These are phyloP conservation scores for Microcyclosporella mali DNA, from an alignment of 2,329 filamentous ascomycete species.

Conservation along the genomic window DNA sequence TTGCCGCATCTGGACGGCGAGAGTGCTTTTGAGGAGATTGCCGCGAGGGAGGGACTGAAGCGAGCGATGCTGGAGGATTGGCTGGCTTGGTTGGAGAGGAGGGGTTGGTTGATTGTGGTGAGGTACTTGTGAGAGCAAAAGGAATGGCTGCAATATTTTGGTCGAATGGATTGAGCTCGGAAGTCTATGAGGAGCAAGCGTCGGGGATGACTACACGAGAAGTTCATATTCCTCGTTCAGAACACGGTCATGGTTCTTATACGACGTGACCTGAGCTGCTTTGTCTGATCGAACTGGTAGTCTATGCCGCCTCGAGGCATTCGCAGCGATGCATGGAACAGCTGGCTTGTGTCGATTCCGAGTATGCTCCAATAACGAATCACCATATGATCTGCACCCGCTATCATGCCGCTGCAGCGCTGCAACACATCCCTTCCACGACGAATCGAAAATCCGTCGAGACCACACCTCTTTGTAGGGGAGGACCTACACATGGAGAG, in stretches of 20 bases:
- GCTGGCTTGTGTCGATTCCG: too few relatives aligned
- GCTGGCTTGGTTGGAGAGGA: constrained; percentile 59
- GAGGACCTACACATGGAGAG: neutral
- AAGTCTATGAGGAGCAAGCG: too few relatives aligned
- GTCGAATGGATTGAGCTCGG: neutral
- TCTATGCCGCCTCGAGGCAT: too few relatives aligned
- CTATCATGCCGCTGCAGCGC: too few relatives aligned
- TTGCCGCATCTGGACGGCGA: constrained; percentile 83
- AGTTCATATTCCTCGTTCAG: too few relatives aligned
- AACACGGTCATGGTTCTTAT: too few relatives aligned
- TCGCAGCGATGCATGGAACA: too few relatives aligned
- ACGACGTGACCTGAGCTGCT: too few relatives aligned
- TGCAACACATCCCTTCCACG: neutral
- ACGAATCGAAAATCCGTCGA: neutral
- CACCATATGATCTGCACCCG: too few relatives aligned
- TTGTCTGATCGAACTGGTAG: too few relatives aligned
- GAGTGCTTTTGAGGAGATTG: constrained; percentile 78
- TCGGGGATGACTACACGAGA: too few relatives aligned
- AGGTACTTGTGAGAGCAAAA: constrained; percentile 18
- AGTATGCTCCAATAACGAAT: too few relatives aligned
- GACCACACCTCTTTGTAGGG: neutral
- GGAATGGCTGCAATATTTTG: neutral
- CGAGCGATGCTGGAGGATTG: constrained; percentile 57
- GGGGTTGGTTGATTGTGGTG: constrained; percentile 51
- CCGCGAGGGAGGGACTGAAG: constrained; percentile 78